Evolutionary conservation across 2,329 filamentous ascomycete genomes (phyloP).

Genomic region (Macrophomina tecta): DNA sequence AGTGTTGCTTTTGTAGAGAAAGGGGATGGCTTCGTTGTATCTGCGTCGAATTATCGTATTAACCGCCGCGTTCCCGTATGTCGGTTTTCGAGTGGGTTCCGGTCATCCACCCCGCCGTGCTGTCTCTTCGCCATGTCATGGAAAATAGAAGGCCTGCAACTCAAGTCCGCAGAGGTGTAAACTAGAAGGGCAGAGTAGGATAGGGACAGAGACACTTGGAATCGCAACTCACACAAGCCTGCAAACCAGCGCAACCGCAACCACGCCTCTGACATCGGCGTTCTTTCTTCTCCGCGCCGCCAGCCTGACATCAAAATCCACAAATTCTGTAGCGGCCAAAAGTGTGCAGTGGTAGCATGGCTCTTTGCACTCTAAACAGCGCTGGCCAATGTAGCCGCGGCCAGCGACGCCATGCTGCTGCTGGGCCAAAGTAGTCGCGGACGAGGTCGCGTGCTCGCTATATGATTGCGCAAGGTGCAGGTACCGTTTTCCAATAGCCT

Average conservation of each 20-base stretch:
- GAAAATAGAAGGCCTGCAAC: background rate
- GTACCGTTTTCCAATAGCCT: slow-evolving; percentile 15
- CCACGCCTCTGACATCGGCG: slow-evolving; percentile 16
- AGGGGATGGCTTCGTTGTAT: slow-evolving; percentile 24
- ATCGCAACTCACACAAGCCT: slow-evolving; percentile 16
- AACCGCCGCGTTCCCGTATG: slow-evolving; percentile 2
- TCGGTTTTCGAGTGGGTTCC: background rate
- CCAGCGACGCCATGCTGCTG: background rate
- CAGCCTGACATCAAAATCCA: slow-evolving; percentile 11
- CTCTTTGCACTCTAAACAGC: slow-evolving; percentile 10
- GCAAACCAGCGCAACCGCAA: background rate
- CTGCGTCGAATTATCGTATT: slow-evolving; percentile 8
- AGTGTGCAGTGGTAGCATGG: slow-evolving; percentile 18
- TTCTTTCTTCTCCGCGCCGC: slow-evolving; percentile 7
- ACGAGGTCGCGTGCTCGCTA: background rate
- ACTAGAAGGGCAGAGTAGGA: background rate
- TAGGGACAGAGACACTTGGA: background rate
- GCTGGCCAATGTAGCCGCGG: slow-evolving; percentile 3
- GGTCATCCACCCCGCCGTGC: background rate
- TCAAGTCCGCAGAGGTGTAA: background rate
- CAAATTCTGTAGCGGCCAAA: slow-evolving; percentile 6
- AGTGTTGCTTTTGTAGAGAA: slow-evolving; percentile 25
- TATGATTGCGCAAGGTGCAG: slow-evolving; percentile 15
- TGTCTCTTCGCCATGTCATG: background rate
- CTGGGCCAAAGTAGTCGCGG: slow-evolving; percentile 1